A percentile compares a stretch with the other conserved stretches of the same genome.
Conservation (phyloP, 306 rosid genomes). For the Amphicarpaea edgeworthii region DNA sequence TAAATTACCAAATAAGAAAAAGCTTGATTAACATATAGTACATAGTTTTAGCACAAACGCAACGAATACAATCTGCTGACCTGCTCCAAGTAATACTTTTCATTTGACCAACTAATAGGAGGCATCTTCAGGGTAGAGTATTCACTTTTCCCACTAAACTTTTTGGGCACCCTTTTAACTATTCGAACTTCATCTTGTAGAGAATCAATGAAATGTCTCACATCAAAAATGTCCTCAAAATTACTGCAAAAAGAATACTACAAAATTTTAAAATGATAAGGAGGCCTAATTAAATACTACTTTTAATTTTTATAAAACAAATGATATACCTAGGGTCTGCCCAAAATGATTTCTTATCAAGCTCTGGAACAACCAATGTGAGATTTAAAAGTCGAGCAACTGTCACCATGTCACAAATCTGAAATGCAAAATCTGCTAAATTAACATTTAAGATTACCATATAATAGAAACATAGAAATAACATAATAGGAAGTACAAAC, state of each 20-base stretch:
- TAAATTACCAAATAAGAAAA: background rate
- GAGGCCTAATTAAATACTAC: constrained; percentile 24
- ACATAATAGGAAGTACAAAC: constrained; percentile 58
- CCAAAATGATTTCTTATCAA: constrained; percentile 92
- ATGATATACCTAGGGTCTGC: constrained; percentile 78
- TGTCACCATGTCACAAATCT: constrained; percentile 95
- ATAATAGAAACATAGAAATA: constrained; percentile 9
- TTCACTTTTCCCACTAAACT: constrained; percentile 65
- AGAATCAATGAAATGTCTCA: constrained; percentile 79
- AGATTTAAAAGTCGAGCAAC: constrained; percentile 87
- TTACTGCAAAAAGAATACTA: constrained; percentile 60
- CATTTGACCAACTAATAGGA: constrained; percentile 93
- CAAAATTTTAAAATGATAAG: constrained; percentile 41
- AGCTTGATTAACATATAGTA: constrained; percentile 3
- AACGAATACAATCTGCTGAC: constrained; percentile 51
- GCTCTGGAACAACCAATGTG: constrained; percentile 91
- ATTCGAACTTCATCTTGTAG: constrained; percentile 84
- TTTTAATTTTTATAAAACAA: constrained; percentile 28
- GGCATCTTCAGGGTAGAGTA: constrained; percentile 63
- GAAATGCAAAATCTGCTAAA: constrained; percentile 48
- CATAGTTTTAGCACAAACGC: background rate
- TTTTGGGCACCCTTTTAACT: constrained; percentile 81
- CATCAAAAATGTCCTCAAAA: constrained; percentile 87
- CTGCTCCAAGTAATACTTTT: constrained; percentile 80
- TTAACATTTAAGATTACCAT: constrained; percentile 38